Conservation (phyloP, 495 filamentous ascomycete species). For the Penicillium herquei region DNA sequence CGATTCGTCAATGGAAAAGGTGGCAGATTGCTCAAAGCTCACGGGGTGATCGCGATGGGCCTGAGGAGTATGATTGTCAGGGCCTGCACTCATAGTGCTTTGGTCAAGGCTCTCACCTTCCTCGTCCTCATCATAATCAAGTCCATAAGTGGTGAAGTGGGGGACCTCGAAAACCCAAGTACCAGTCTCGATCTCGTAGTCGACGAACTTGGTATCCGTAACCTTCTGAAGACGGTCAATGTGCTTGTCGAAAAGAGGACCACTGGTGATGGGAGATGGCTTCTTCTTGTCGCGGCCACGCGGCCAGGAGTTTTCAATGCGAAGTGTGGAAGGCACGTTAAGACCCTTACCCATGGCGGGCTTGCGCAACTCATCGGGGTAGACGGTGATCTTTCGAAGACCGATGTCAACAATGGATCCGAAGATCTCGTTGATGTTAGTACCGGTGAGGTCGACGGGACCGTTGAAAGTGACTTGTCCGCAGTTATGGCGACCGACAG, state of each 20-base stretch:
- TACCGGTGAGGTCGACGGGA: conserved; percentile 73
- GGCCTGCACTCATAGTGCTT: conserved; percentile 55
- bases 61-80: conserved; percentile 59
- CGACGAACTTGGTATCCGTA: conserved; percentile 72
- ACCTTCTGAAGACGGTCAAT: conserved; percentile 76
- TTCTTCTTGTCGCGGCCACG: conserved; percentile 60
- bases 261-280: conserved; percentile 52
- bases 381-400: conserved; percentile 79
- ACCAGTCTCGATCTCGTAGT: conserved; percentile 74
- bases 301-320: conserved; percentile 87
- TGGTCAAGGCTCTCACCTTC: conserved; percentile 54
- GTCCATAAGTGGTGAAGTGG: conserved; percentile 94
- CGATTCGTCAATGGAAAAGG: conserved; percentile 51
- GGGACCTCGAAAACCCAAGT: conserved; percentile 89
- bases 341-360: conserved; percentile 79
- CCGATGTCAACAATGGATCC: conserved; percentile 70
- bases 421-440: conserved; percentile 70
- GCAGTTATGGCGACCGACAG: conserved; percentile 75
- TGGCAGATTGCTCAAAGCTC: conserved; percentile 43
- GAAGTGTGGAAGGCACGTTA: conserved; percentile 84
- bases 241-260: conserved; percentile 70
- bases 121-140: conserved; percentile 82
- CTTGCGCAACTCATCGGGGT: conserved; percentile 71
- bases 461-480: conserved; percentile 78
- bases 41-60: conserved; percentile 39